Conservation (phyloP, 805 yeast species). For the Blastobotrys chiropterorum region DNA sequence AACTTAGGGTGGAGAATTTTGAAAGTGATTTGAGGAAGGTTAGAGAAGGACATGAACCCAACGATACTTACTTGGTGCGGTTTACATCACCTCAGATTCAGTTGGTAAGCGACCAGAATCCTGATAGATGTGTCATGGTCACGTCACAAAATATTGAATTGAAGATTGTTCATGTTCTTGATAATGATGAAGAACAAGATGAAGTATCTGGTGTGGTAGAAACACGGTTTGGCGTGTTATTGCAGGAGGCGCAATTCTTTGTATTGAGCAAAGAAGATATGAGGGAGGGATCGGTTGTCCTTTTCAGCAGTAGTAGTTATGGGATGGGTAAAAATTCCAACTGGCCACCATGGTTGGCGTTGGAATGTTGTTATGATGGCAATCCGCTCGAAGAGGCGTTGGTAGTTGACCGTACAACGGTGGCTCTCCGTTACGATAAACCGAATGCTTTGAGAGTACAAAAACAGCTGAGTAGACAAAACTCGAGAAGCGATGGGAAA, state of each 20-base stretch:
- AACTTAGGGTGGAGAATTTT: slow-evolving; percentile 31
- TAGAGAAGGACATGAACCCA: slow-evolving; percentile 30
- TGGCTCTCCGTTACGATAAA: slow-evolving; percentile 54
- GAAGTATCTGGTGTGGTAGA: slow-evolving; percentile 47
- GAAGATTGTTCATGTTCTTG: slow-evolving; percentile 59
- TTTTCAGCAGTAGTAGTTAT: slow-evolving; percentile 47
- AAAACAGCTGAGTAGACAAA: slow-evolving; percentile 10
- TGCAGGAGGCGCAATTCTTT: slow-evolving; percentile 67
- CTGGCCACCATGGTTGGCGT: slow-evolving; percentile 92
- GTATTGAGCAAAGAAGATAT: slow-evolving; percentile 52
- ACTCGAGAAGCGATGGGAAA: slow-evolving; percentile 7
- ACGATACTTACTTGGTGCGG: slow-evolving; percentile 54
- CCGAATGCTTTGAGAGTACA: slow-evolving; percentile 41
- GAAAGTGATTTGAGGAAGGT: slow-evolving; percentile 45
- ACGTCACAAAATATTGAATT: slow-evolving; percentile 67
- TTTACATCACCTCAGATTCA: slow-evolving; percentile 82
- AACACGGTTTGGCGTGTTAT: slow-evolving; percentile 60
- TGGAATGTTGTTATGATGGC: slow-evolving; percentile 59
- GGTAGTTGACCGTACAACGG: slow-evolving; percentile 58
- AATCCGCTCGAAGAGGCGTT: slow-evolving; percentile 42
- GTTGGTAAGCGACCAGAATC: slow-evolving; percentile 44
- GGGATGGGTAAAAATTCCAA: slow-evolving; percentile 39
- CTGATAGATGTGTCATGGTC: slow-evolving; percentile 58
- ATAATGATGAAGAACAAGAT: slow-evolving; percentile 35
- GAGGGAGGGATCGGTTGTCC: slow-evolving; percentile 35